Evolutionary conservation across 495 filamentous ascomycete species (phyloP).

Genomic region (Lepraria neglecta): DNA sequence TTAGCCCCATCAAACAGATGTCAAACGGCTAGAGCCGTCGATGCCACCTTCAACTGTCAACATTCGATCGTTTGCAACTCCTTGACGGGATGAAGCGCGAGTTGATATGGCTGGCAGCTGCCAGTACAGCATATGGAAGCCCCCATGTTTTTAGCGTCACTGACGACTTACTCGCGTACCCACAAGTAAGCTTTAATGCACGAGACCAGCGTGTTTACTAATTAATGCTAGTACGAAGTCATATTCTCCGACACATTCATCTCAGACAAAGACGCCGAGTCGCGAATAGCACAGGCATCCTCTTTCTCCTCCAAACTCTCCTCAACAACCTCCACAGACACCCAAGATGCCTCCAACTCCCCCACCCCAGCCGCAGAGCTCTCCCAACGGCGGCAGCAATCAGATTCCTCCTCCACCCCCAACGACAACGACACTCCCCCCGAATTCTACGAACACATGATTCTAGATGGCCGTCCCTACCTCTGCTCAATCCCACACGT

Average conservation of each 20-base stretch:
- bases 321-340: slow-evolving; percentile 31
- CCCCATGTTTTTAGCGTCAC: slow-evolving; percentile 69
- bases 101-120: slow-evolving; percentile 33
- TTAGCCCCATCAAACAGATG: slow-evolving; percentile 17
- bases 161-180: slow-evolving; percentile 86
- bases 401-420: slow-evolving; percentile 19
- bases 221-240: slow-evolving; percentile 65
- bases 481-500: slow-evolving; percentile 82
- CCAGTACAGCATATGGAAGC: slow-evolving; percentile 41
- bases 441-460: slow-evolving; percentile 67
- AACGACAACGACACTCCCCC: slow-evolving; percentile 17
- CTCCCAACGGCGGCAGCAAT: slow-evolving; percentile 11
- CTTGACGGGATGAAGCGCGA: slow-evolving; percentile 24
- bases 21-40: not conserved
- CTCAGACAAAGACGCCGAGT: slow-evolving; percentile 61
- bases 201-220: slow-evolving; percentile 11
- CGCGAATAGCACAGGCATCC: slow-evolving; percentile 37
- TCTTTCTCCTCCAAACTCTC: slow-evolving; percentile 33
- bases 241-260: slow-evolving; percentile 69
- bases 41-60: slow-evolving; percentile 22
- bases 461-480: slow-evolving; percentile 60
- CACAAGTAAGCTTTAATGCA: slow-evolving; percentile 56
- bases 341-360: slow-evolving; percentile 26
- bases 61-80: not conserved
- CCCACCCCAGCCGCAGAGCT: slow-evolving; percentile 25